These are phyloP conservation scores for Cladophialophora yegresii DNA, from an alignment of 2,329 filamentous ascomycete species.

Conservation along the genomic window DNA sequence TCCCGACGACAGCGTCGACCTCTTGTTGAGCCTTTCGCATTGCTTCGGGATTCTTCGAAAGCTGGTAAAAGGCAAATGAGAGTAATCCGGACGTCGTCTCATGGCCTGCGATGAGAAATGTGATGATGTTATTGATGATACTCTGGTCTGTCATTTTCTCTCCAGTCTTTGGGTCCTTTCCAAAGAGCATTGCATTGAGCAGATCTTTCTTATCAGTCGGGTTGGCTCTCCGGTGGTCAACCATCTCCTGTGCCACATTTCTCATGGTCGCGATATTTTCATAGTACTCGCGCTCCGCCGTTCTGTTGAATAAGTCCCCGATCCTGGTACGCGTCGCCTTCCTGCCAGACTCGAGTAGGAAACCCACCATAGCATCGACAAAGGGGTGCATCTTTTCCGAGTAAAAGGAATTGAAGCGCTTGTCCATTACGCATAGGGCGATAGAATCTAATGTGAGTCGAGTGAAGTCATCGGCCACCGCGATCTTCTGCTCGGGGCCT, in stretches of 20 bases:
- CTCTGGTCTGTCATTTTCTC: constrained; percentile 59
- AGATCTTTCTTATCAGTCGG: constrained; percentile 60
- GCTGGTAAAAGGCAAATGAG: constrained; percentile 65
- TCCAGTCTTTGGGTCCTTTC: constrained; percentile 63
- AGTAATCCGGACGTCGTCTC: constrained; percentile 71
- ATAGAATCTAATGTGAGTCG: constrained; percentile 73
- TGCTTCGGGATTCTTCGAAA: constrained; percentile 63
- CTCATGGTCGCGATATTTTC: constrained; percentile 33
- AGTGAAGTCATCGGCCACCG: constrained; percentile 68
- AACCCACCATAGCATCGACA: constrained; percentile 65
- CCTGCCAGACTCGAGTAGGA: constrained; percentile 58
- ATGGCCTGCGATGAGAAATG: constrained; percentile 62
- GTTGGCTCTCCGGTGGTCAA: constrained; percentile 58
- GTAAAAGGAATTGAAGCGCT: constrained; percentile 75
- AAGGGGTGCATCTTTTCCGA: constrained; percentile 69
- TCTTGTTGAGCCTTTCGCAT: constrained; percentile 66
- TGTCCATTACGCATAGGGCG: constrained; percentile 70
- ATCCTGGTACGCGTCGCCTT: constrained; percentile 54
- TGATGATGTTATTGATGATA: constrained; percentile 68
- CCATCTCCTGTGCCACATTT: constrained; percentile 48
- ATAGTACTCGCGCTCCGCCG: constrained; percentile 23
- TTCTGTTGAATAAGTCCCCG: constrained; percentile 40
- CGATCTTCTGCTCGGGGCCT: constrained; percentile 60
- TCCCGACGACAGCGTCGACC: constrained; percentile 65
- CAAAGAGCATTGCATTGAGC: constrained; percentile 61